phyloP scores from a whole-genome alignment of 257 asterid genomes.

The Pogostemon cablin region DNA sequence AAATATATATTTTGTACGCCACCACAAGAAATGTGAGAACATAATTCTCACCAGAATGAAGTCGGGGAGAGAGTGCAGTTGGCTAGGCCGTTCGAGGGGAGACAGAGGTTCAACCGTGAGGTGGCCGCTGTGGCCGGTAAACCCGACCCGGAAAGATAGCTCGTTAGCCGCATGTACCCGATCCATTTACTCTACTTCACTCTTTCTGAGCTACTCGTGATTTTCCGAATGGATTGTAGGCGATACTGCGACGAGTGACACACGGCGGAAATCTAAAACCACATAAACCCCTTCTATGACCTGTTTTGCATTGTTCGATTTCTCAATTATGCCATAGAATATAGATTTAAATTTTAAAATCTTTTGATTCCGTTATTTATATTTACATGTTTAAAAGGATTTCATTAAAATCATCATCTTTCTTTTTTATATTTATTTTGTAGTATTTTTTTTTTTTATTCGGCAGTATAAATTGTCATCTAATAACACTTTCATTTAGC shows the following conservation, averaged over 20 bases:
- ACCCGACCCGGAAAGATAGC: slow-evolving; percentile 75
- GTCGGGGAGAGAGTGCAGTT: slow-evolving; percentile 72
- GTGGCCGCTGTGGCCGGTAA: slow-evolving; percentile 92
- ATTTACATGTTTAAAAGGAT: no score
- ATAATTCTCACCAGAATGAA: slow-evolving; percentile 69
- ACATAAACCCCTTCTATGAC: background rate
- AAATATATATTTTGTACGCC: background rate
- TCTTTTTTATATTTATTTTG: no score
- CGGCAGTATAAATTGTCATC: no score
- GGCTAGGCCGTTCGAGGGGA: slow-evolving; percentile 64
- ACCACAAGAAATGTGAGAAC: background rate
- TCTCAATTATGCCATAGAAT: background rate
- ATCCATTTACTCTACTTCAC: slow-evolving; percentile 38
- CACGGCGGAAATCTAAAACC: background rate
- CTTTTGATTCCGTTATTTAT: no score
- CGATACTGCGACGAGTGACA: background rate
- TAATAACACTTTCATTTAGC: no score
- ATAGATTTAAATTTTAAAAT: no score
- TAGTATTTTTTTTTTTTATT: no score
- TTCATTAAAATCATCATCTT: no score
- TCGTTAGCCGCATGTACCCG: slow-evolving; percentile 66
- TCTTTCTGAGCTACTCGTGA: slow-evolving; percentile 22
- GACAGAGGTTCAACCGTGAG: slow-evolving; percentile 81
- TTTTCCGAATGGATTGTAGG: background rate
- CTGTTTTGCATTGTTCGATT: background rate